Evolutionary conservation across 768 basidiomycete species (phyloP), one percentile per base, ranked within the genome.

Genomic region (Myochromella boudieri): DNA sequence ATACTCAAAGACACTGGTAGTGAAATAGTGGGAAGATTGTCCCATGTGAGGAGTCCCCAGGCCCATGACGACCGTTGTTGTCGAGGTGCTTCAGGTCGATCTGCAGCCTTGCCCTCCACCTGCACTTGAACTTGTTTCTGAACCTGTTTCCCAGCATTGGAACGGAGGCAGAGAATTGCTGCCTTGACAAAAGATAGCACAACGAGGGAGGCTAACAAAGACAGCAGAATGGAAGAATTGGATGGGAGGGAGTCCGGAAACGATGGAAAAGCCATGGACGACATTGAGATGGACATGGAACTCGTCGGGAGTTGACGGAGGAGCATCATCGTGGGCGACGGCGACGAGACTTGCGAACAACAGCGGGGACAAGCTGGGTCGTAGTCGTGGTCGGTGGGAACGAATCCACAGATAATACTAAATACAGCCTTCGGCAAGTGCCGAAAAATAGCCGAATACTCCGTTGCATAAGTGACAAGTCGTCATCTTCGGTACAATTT

Each of bases 121-220:
- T 52, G 51, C n/a, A 22, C 37, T 24, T 48, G 47, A 3, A 33
- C 42, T 33, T 54, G 52, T 27, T 50, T 46, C 24, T 52, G 45
- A 12, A 33, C 14, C 17, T 44, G 46, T 17, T 33, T 53, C 42
- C 53, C 50, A 18, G 49, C 20, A 20, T 48, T 39, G 34, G 26
- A 43, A 25, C 51, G 40, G 37, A 59, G 46, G 44, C 21, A 52
- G 5, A 58, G 31, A 14, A 58, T 42, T 22, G 53, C 51, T 22
- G 59, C 54, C 41, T 52, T 57, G 22, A 64, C 42, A 34, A 62
- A 49, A 15, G 51, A 55, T 14, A 67, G 58, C 14, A 65, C 44
- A 17, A 60, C 51, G n/a, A 65, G 29, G 11, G 62, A 60, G 27
- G 56, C 59, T 18, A 67, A 41, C 7, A 67, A 48, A 14, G 62